Evolutionary conservation across 169 alveolate genomes (phyloP).

Genomic region (Perkinsus olseni): DNA sequence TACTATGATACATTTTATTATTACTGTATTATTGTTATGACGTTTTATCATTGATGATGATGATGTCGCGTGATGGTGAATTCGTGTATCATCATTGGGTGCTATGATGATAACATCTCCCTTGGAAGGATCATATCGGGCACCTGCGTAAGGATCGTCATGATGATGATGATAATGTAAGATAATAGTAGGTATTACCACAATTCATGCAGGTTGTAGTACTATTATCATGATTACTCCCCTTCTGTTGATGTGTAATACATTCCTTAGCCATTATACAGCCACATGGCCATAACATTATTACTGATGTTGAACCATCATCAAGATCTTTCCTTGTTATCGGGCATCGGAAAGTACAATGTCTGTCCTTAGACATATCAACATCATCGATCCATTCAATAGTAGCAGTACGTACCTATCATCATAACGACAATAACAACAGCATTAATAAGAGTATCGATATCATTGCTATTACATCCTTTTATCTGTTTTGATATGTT

Average conservation of each 20-base stretch:
- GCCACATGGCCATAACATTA: neutral
- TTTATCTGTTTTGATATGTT: neutral
- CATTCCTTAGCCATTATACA: neutral
- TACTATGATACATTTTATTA: too few species aligned
- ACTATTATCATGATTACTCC: too few species aligned
- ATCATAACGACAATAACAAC: neutral
- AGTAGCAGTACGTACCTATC: neutral
- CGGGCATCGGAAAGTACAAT: neutral
- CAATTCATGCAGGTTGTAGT: neutral
- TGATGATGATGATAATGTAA: too few species aligned
- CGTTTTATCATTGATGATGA: too few species aligned
- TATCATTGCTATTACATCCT: neutral
- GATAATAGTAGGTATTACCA: neutral
- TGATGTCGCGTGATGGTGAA: too few species aligned
- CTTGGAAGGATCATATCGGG: too few species aligned
- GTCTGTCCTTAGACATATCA: neutral
- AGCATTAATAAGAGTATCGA: neutral
- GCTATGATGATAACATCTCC: too few species aligned
- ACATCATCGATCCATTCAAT: neutral
- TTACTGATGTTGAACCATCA: neutral
- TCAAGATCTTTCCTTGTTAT: neutral
- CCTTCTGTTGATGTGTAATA: too few species aligned
- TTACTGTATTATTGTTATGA: too few species aligned
- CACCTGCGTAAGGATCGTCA: neutral
- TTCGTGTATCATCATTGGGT: too few species aligned